Percentiles rank a stretch among this genome's conserved stretches.
phyloP scores from a whole-genome alignment of 352 stramenopile genomes.

The Pythium volutum region DNA sequence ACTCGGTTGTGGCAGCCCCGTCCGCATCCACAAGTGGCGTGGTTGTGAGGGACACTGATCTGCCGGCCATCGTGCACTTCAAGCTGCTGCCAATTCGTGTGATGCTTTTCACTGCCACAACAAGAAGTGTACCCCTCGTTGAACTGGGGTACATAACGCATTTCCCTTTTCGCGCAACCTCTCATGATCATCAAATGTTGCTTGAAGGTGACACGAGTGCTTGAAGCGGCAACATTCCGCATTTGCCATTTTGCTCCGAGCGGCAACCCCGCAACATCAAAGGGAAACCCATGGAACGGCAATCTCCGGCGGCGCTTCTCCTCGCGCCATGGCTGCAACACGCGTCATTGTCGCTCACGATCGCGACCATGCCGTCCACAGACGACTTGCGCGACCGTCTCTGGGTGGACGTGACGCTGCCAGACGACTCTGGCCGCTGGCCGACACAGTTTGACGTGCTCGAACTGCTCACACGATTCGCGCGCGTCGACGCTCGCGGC shows the following conservation, averaged over 20 bases:
- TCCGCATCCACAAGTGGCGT: too few relatives aligned
- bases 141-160: background rate
- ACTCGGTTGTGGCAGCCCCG: too few relatives aligned
- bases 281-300: background rate
- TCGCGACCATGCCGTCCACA: background rate
- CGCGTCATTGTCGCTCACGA: background rate
- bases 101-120: background rate
- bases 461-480: background rate
- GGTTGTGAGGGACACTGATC: background rate
- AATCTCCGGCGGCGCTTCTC: background rate
- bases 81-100: background rate
- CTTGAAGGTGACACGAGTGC: background rate
- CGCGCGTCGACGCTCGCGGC: background rate
- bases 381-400: background rate
- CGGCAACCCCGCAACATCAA: too few relatives aligned
- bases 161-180: background rate
- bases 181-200: background rate
- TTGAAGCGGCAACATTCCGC: background rate
- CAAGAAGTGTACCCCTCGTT: background rate
- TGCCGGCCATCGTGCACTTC: slow-evolving; percentile 2
- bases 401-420: background rate
- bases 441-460: background rate
- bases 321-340: background rate
- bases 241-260: background rate
- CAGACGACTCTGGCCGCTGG: background rate